Percentiles rank a stretch among this genome's conserved stretches.
phyloP scores from a whole-genome alignment of 345 rosid species.

The Turritis glabra region DNA sequence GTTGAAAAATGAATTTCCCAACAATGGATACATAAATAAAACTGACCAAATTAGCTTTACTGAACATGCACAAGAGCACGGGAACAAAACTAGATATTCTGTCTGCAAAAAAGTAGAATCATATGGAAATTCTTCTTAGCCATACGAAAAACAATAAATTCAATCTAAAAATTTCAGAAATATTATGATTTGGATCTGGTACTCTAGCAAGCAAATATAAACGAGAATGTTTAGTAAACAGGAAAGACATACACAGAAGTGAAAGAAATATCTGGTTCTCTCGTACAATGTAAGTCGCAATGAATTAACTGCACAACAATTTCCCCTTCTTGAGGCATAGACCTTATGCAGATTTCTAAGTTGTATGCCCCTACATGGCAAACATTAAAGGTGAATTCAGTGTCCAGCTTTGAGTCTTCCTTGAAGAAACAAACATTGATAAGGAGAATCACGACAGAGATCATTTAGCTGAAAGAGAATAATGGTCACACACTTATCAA shows the following conservation, averaged over 20 bases:
- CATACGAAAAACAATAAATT: conserved; percentile 4
- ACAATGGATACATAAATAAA: background rate
- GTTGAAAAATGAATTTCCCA: background rate
- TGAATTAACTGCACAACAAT: conserved; percentile 85
- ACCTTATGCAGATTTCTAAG: conserved; percentile 85
- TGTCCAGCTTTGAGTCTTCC: no score
- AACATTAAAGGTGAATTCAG: conserved; percentile 17
- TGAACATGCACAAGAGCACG: conserved; percentile 7
- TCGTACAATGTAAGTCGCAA: conserved; percentile 79
- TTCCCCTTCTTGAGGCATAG: conserved; percentile 73
- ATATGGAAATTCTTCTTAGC: conserved; percentile 7
- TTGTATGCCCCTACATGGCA: conserved; percentile 76
- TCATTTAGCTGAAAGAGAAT: no score
- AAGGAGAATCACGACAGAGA: no score
- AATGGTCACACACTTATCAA: no score
- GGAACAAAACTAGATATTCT: background rate
- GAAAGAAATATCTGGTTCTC: conserved; percentile 95
- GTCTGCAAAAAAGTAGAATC: background rate
- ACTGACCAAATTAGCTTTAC: background rate
- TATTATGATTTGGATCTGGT: conserved; percentile 18
- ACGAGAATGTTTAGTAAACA: conserved; percentile 6
- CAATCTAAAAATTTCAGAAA: conserved; percentile 11
- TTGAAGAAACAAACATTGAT: no score
- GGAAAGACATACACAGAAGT: conserved; percentile 71
- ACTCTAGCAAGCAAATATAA: conserved; percentile 10